phyloP scores from a whole-genome alignment of 2,329 filamentous ascomycete species.

The Sporothrix luriei region DNA sequence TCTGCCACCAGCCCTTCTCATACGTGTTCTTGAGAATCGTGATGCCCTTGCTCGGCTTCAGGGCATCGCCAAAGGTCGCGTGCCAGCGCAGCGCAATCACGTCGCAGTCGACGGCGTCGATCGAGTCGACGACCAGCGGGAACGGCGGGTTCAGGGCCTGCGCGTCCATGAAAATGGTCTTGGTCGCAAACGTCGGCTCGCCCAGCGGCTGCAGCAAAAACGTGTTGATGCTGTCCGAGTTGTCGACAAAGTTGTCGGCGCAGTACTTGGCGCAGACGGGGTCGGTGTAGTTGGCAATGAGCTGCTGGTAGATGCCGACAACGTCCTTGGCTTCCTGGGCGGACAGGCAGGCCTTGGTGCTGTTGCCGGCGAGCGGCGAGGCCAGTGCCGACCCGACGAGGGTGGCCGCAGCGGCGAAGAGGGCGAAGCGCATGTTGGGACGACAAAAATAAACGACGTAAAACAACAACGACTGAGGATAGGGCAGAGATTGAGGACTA shows the following conservation, averaged over 20 bases:
- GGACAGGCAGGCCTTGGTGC: conserved; percentile 26
- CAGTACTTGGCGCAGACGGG: conserved; percentile 41
- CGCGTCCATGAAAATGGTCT: conserved; percentile 42
- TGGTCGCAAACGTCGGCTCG: conserved; percentile 42
- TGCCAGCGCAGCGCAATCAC: conserved; percentile 41
- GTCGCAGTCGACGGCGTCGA: conserved; percentile 42
- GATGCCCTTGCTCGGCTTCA: conserved; percentile 41
- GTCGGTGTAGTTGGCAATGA: conserved; percentile 41
- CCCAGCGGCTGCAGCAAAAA: conserved; percentile 42
- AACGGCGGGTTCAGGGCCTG: conserved; percentile 40
- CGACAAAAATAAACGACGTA: background rate
- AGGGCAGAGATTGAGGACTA: background rate
- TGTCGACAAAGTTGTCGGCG: conserved; percentile 41
- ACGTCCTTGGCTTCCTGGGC: conserved; percentile 38
- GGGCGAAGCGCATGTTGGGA: conserved; percentile 27
- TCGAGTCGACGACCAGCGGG: conserved; percentile 40
- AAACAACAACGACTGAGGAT: too few species aligned
- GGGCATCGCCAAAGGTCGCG: conserved; percentile 41
- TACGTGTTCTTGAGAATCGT: conserved; percentile 41
- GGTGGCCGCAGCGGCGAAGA: conserved; percentile 28
- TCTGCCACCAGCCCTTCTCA: conserved; percentile 40
- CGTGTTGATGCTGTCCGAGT: conserved; percentile 44
- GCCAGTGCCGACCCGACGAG: conserved; percentile 30
- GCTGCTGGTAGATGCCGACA: conserved; percentile 40
- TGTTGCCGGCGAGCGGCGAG: conserved; percentile 24